Evolutionary conservation across 2,329 filamentous ascomycete species (phyloP), one percentile per base, ranked within the genome.

Genomic region (Pyrenophora teres): DNA sequence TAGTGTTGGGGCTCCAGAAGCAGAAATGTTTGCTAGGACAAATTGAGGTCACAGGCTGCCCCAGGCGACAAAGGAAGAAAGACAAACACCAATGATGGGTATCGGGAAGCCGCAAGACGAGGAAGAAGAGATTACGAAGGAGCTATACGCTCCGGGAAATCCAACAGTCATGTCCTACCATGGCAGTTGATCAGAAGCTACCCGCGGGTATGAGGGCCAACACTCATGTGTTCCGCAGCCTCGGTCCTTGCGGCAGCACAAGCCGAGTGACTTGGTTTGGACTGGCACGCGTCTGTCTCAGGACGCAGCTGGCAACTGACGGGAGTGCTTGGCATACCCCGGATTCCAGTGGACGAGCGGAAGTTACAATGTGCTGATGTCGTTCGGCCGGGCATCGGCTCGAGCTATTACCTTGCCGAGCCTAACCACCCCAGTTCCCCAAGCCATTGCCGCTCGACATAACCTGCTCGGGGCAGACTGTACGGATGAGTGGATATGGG

Each of bases 291-390:
- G 61, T 60, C 27, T 36, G 41, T 42, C 30, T 54, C 21, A 40
- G 31, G 36, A 40, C 36, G 39, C 41, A 50, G 35, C 50, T 49
- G 45, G 49, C 50, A 18, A 43, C 31, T 37, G 16, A 43, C 30
- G 46, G 50, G 40, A 31, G 31, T 23, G 31, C 50, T 53, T 53
- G 50, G 50, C 50, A 45, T 50, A 53, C 66, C 65, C 67, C 67
- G 67, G 65, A 70, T 67, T 60, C 54, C 57, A 54, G 65, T 70
- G 70, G 69, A 57, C 69, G 69, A 72, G 62, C 70, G 70, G 70
- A 72, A 66, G 59, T 52, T 62, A 56, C 40, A 36, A 50, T 42
- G 39, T 44, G 54, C 45, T 58, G 54, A 52, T 58, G 50, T 62
- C 58, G 59, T 62, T 66, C 63, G 67, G 67, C 61, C 56, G 60